Evolutionary conservation across 202 grass and related monocot species (phyloP), one percentile per base, ranked within the genome.

Genomic region (Tripidium arundinaceum): DNA sequence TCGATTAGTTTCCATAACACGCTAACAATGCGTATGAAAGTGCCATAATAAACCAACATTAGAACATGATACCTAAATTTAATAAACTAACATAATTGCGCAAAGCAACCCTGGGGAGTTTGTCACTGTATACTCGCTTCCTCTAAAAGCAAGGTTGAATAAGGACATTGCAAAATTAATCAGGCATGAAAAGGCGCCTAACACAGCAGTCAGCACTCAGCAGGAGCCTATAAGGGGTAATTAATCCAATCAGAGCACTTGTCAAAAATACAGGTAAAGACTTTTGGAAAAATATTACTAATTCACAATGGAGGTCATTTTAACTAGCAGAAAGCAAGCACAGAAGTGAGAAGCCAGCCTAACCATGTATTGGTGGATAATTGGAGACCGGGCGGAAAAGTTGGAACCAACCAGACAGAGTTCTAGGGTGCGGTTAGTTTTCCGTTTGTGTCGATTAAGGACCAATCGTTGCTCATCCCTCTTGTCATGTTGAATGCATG

Each of bases 1-100:
- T 28, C 77, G n/a, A 82, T 62, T 83, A 75, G 21, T 70, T 79
- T 24, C 36, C 62, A 84, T 5, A 47, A 41, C 9, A 81, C 74
- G 27, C 19, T 29, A 21, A 54, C 49, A 54, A 68, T 27, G 28
- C 11, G 29, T 39, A 52, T 24, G 15, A 0, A 39, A 55, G 29
- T 70, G 55, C 8, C 39, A 43, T 8, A 62, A n/a, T 12, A 70
- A 62, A 63, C 52, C 13, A 62, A 36, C 61, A 82, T 29, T 16
- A 18, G 18, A 63, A 78, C 11, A 3, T 12, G 4, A 25, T 5
- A 11, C 69, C 13, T 15, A 27, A 61, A 68, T 50, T 70, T 25
- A 57, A 22, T 26, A 33, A 47, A 50, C 5, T 43, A 18, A n/a
- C 2, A 78, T 22, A 82, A 74, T 16, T 31, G 8, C 3, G 1